Percentiles rank a stretch among this genome's conserved stretches.
Evolutionary conservation across 768 basidiomycete species (phyloP).

Genomic region (Porpolomopsis calyptriformis): DNA sequence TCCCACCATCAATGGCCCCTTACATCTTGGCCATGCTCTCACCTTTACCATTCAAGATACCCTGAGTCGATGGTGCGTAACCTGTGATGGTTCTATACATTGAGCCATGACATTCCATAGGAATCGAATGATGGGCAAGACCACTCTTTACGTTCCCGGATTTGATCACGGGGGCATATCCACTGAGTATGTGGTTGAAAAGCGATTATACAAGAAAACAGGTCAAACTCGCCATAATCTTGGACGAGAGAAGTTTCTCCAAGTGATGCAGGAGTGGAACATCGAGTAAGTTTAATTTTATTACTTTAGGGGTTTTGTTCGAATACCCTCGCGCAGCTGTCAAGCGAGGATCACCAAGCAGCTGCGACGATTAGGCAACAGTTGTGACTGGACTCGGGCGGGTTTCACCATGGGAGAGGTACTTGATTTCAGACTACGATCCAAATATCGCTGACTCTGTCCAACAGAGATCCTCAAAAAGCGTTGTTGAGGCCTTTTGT

Average conservation of each 20-base stretch:
- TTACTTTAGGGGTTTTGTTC: not conserved
- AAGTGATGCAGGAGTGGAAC: constrained; percentile 93
- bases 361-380: constrained; percentile 78
- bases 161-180: constrained; percentile 99
- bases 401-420: constrained; percentile 96
- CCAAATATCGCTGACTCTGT: constrained; percentile 1
- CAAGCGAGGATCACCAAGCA: constrained; percentile 89
- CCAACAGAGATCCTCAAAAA: constrained; percentile 59
- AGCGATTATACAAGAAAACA: constrained; percentile 72
- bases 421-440: constrained; percentile 17
- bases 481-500: constrained; percentile 88
- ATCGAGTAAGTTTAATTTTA: constrained; percentile 57
- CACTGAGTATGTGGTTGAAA: constrained; percentile 96
- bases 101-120: constrained; percentile 24
- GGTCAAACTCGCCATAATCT: constrained; percentile 85
- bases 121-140: constrained; percentile 95
- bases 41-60: constrained; percentile 88
- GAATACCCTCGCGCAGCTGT: constrained; percentile 43
- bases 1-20: constrained; percentile 90
- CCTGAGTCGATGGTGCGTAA: constrained; percentile 72
- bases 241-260: constrained; percentile 86
- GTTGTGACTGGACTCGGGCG: constrained; percentile 88
- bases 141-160: constrained; percentile 82
- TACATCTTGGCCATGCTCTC: constrained; percentile 93
- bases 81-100: not conserved